Conservation (phyloP, 2,329 filamentous ascomycete species). For the Fusarium sp. region DNA sequence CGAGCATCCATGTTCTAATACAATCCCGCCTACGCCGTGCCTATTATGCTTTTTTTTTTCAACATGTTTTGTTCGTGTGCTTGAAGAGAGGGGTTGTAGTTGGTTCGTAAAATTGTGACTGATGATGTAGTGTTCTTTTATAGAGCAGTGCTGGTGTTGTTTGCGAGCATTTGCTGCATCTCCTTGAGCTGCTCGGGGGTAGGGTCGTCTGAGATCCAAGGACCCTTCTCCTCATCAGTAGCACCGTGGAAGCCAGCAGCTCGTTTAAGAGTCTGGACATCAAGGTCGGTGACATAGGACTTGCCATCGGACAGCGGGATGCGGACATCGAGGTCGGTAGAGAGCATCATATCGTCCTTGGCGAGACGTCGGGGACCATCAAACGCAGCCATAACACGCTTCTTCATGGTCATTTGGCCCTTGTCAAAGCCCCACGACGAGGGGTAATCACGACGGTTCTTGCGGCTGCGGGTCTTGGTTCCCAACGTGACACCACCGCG, state of each 20-base stretch:
- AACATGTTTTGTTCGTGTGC: conserved; percentile 35
- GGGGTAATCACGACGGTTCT: conserved; percentile 94
- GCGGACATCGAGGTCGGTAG: conserved; percentile 93
- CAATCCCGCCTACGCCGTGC: conserved; percentile 49
- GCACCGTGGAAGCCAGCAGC: conserved; percentile 86
- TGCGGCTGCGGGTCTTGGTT: conserved; percentile 76
- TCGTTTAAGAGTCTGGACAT: conserved; percentile 88
- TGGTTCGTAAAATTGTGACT: conserved; percentile 11
- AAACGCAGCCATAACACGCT: conserved; percentile 93
- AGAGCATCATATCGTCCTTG: conserved; percentile 99
- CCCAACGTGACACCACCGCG: conserved; percentile 76
- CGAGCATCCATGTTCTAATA: conserved; percentile 42
- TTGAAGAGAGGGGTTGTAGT: conserved; percentile 14
- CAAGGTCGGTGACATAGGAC: conserved; percentile 90
- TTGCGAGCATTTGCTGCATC: conserved; percentile 66
- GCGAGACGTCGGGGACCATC: conserved; percentile 88
- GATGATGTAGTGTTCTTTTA: conserved; percentile 24
- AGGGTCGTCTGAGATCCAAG: conserved; percentile 82
- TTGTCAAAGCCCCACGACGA: conserved; percentile 92
- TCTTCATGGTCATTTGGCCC: conserved; percentile 98
- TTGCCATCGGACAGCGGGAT: conserved; percentile 81
- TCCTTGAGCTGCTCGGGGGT: conserved; percentile 71
- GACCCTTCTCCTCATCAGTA: conserved; percentile 87
- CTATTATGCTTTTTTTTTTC: conserved; percentile 49
- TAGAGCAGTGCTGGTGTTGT: conserved; percentile 39